phyloP scores from a whole-genome alignment of 768 basidiomycete species.

The Mycena galopus region DNA sequence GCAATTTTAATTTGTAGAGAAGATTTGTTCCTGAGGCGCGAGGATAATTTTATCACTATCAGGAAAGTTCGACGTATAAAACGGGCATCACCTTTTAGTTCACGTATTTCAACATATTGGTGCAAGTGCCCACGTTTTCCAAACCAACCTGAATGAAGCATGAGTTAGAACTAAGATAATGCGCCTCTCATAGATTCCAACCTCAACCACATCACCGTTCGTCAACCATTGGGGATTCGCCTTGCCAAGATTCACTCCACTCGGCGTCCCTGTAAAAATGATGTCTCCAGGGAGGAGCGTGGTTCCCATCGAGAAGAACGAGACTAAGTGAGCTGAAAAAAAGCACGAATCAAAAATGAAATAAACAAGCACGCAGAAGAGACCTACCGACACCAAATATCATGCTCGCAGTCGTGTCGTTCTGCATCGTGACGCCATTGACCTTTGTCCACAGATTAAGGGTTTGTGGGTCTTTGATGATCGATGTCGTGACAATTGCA shows the following conservation, averaged over 20 bases:
- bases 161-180: background rate
- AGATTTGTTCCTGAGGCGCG: no score
- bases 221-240: conserved; percentile 41
- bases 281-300: conserved; percentile 13
- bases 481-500: background rate
- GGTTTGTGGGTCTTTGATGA: conserved; percentile 52
- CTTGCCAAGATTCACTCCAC: conserved; percentile 30
- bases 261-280: conserved; percentile 23
- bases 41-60: background rate
- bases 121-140: conserved; percentile 39
- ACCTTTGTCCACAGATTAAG: conserved; percentile 58
- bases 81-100: background rate
- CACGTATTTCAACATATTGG: background rate
- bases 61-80: background rate
- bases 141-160: conserved; percentile 32
- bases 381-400: conserved; percentile 23
- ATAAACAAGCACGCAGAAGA: no score
- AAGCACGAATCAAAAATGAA: no score
- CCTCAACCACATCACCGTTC: conserved; percentile 44
- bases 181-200: background rate
- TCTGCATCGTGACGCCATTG: conserved; percentile 54
- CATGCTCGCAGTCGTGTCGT: conserved; percentile 51
- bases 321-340: conserved; percentile 16
- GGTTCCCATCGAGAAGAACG: conserved; percentile 18
- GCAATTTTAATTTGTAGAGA: no score